These are phyloP conservation scores for Pedinophyceae sp. DNA, from an alignment of 139 green algal genomes.

Conservation along the genomic window DNA sequence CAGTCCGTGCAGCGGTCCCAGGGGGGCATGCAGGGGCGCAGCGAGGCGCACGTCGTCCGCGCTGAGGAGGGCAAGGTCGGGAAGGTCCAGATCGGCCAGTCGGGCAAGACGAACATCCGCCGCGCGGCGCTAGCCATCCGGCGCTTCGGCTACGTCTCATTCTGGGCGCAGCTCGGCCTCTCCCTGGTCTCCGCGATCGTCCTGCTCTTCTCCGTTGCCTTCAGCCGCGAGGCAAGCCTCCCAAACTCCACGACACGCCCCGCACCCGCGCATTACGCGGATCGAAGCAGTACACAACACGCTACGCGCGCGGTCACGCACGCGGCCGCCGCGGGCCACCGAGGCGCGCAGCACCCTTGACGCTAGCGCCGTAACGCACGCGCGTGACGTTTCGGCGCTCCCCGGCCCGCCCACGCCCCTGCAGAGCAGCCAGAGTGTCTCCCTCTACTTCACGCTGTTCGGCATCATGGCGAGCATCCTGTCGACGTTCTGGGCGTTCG, in stretches of 20 bases:
- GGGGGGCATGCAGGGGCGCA: too few relatives aligned
- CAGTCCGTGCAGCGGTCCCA: too few relatives aligned
- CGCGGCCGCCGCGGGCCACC: too few relatives aligned
- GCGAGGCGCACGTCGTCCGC: too few relatives aligned
- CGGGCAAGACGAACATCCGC: background rate
- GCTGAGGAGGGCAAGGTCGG: too few relatives aligned
- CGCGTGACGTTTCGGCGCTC: background rate
- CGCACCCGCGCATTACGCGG: too few relatives aligned
- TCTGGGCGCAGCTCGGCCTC: constrained; percentile 16
- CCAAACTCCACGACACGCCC: too few relatives aligned
- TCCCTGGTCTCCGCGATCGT: constrained; percentile 74
- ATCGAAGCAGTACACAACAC: too few relatives aligned
- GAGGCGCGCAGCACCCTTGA: too few relatives aligned
- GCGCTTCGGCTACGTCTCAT: background rate
- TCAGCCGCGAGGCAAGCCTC: constrained; percentile 51
- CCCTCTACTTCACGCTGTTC: constrained; percentile 80
- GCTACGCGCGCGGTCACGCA: too few relatives aligned
- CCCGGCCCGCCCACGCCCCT: background rate
- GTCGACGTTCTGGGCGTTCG: constrained; percentile 79
- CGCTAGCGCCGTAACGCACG: constrained; percentile 1
- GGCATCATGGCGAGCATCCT: constrained; percentile 82
- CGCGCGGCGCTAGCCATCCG: background rate
- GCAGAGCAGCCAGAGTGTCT: constrained; percentile 52
- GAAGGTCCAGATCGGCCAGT: background rate
- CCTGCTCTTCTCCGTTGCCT: constrained; percentile 85